Conservation (phyloP, 2,329 filamentous ascomycete species). For the Paracoccidioides lutzii region DNA sequence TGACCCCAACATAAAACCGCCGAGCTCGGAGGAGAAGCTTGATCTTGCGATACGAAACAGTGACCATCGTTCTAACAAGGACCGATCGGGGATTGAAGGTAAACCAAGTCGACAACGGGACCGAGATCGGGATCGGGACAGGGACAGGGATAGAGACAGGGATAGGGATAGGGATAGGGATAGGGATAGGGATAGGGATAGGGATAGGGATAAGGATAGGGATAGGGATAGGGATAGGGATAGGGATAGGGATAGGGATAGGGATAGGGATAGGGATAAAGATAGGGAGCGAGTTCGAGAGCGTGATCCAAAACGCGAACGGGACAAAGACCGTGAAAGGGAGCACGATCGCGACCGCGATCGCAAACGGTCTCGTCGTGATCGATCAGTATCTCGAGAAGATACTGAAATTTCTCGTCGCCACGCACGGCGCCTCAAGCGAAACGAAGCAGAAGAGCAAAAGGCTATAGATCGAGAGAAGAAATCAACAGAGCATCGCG, state of each 20-base stretch:
- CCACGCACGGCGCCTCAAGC: slow-evolving; percentile 25
- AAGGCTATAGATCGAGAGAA: neutral
- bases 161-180: slow-evolving; percentile 15
- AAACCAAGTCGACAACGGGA: slow-evolving; percentile 19
- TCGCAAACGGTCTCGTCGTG: slow-evolving; percentile 28
- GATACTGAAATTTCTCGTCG: slow-evolving; percentile 22
- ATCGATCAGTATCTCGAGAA: slow-evolving; percentile 23
- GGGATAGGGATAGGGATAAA: slow-evolving; percentile 18
- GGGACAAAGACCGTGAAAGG: slow-evolving; percentile 21
- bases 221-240: slow-evolving; percentile 38
- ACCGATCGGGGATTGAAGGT: slow-evolving; percentile 21
- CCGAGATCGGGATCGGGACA: slow-evolving; percentile 2
- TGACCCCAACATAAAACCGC: slow-evolving; percentile 16
- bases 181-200: slow-evolving; percentile 16
- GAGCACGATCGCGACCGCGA: slow-evolving; percentile 28
- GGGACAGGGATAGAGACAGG: slow-evolving; percentile 19
- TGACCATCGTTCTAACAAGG: slow-evolving; percentile 19
- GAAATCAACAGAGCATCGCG: slow-evolving; percentile 1
- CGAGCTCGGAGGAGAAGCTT: slow-evolving; percentile 7
- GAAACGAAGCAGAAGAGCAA: slow-evolving; percentile 16
- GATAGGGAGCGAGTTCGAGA: slow-evolving; percentile 34
- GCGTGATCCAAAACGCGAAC: slow-evolving; percentile 37
- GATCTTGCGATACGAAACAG: slow-evolving; percentile 17
- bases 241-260: slow-evolving; percentile 32
- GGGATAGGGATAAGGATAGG: slow-evolving; percentile 21